These are phyloP conservation scores for Starmerella bombicola DNA, from an alignment of 805 yeast genomes.

Conservation along the genomic window DNA sequence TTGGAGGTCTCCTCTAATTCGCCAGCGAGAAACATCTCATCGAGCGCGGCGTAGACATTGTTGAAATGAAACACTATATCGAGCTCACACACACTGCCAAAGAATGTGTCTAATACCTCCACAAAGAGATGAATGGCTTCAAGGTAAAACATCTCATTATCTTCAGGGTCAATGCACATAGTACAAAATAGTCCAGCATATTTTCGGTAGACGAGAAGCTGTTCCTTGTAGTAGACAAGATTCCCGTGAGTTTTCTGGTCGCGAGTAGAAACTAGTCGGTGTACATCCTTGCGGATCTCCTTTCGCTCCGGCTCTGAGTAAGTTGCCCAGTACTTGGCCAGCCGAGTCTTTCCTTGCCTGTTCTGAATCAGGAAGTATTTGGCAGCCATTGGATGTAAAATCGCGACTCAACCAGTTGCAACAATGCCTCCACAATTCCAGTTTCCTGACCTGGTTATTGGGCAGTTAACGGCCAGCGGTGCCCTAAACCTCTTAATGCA, in stretches of 20 bases:
- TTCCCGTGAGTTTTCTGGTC: constrained; percentile 76
- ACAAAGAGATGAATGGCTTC: constrained; percentile 82
- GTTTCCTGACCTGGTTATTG: too few species aligned
- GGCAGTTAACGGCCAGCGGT: too few species aligned
- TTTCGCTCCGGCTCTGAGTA: constrained; percentile 37
- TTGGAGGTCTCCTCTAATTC: constrained; percentile 81
- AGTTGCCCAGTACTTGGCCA: constrained; percentile 63
- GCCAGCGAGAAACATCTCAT: constrained; percentile 82
- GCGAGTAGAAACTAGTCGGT: constrained; percentile 64
- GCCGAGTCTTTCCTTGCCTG: constrained; percentile 83
- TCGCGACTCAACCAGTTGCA: too few species aligned
- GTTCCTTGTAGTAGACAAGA: constrained; percentile 57
- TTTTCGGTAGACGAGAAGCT: constrained; percentile 68
- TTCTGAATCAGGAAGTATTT: constrained; percentile 74
- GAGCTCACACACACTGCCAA: constrained; percentile 84
- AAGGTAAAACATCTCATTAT: constrained; percentile 69
- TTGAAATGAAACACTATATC: constrained; percentile 87
- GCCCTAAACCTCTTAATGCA: too few species aligned
- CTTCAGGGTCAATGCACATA: constrained; percentile 65
- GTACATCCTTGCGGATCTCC: constrained; percentile 49
- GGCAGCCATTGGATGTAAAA: constrained; percentile 73
- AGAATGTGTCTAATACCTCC: constrained; percentile 73
- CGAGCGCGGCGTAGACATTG: constrained; percentile 68
- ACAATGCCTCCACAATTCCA: too few species aligned
- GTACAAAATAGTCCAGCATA: constrained; percentile 88